Base-by-base conservation (phyloP, 1,139 yeast species). In the Pichia sp. region DNA sequence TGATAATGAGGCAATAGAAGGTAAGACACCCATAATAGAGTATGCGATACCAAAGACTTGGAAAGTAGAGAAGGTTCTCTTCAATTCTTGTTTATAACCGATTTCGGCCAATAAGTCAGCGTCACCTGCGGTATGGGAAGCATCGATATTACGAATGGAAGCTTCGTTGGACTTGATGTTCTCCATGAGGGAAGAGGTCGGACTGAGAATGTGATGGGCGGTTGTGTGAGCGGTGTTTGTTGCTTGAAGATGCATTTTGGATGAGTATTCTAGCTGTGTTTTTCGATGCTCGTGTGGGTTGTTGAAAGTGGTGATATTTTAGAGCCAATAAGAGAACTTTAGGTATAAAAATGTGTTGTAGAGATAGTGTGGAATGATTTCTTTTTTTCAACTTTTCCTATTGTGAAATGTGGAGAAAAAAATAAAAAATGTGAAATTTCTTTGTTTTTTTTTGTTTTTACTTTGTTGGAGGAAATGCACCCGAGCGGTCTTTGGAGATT, bases 11-110 rank as follows among this genome's bases (percentile, higher is more conserved):
- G 75, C 67, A 48, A 76, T 70, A 24, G 75, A 69, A 3, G 80
- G 80, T 24, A 76, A 61, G 37, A 76, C 61, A 4, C 79, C 80
- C 81, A 76, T 76, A 49, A 76, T 76, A 18, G 76, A 70, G 51
- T 74, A 76, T 1, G 81, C 78, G 40, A 76, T 74, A 28, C 80
- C 81, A 54, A 76, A 76, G 27, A 75, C 77, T 57, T 76, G 80
- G 30, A 74, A 50, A 2, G 79, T 73, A 10, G 76, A 68, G 51
- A 73, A 76, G 27, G 67, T 69, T 60, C 81, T 67, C 27, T 65
- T 68, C 46, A 76, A 61, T 56, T 76, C 81, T 59, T 76, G 79
- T 55, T 75, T 76, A 58, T 76, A 76, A 27, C 81, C 80, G 46
- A 75, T 75, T 47, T 73, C 73, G 18, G 71, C 71, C 47, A 75